Evolutionary conservation across 2,329 filamentous ascomycete species (phyloP).

Genomic region (Sclerotinia sclerotiorum): DNA sequence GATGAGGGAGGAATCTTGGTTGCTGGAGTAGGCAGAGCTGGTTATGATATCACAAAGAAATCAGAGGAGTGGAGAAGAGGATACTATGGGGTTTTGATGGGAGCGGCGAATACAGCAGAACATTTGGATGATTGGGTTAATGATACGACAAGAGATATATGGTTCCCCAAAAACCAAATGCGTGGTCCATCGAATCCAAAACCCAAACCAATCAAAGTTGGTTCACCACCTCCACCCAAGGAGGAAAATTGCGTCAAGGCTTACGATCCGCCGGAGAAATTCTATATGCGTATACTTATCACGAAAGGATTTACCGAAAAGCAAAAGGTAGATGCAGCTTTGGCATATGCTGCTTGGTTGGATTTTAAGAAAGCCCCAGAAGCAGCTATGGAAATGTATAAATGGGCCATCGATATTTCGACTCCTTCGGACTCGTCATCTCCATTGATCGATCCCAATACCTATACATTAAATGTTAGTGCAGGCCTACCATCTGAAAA

Average conservation of each 20-base stretch:
- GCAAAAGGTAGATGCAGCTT: slow-evolving; percentile 77
- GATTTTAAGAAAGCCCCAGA: slow-evolving; percentile 70
- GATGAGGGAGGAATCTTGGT: slow-evolving; percentile 54
- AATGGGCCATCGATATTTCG: slow-evolving; percentile 74
- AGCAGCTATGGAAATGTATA: slow-evolving; percentile 70
- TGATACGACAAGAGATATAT: slow-evolving; percentile 63
- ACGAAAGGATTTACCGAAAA: slow-evolving; percentile 75
- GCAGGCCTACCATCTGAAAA: slow-evolving; percentile 65
- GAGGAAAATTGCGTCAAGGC: slow-evolving; percentile 74
- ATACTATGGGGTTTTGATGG: slow-evolving; percentile 81
- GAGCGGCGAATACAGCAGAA: slow-evolving; percentile 73
- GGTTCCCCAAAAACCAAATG: slow-evolving; percentile 72
- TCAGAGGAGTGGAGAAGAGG: slow-evolving; percentile 82
- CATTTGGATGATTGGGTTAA: slow-evolving; percentile 76
- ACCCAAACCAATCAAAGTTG: slow-evolving; percentile 69
- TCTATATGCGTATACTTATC: slow-evolving; percentile 79
- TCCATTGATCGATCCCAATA: slow-evolving; percentile 58
- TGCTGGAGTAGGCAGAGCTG: slow-evolving; percentile 53
- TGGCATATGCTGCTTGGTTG: slow-evolving; percentile 82
- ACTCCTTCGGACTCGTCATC: slow-evolving; percentile 49
- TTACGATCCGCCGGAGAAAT: slow-evolving; percentile 69
- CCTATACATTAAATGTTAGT: slow-evolving; percentile 62
- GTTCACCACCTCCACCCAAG: slow-evolving; percentile 60
- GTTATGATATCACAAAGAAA: slow-evolving; percentile 50
- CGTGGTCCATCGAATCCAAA: slow-evolving; percentile 81